Conservation (phyloP, 208 protist genomes). For the Jaenimonas drosophilae region DNA sequence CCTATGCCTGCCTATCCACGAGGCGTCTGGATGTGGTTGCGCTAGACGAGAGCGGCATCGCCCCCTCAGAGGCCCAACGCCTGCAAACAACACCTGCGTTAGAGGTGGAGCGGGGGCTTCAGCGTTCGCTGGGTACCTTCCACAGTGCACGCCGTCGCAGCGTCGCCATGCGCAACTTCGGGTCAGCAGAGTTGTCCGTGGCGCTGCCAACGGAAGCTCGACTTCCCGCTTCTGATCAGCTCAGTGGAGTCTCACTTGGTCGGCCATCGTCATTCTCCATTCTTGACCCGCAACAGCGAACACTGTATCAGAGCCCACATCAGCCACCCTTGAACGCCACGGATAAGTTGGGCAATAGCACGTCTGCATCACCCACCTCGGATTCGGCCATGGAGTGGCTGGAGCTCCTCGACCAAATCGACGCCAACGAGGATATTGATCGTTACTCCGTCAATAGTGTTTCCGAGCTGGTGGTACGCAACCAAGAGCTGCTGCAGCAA, state of each 20-base stretch:
- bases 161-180: slow-evolving; percentile 28
- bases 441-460: slow-evolving; percentile 62
- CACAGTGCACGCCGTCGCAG: slow-evolving; percentile 1
- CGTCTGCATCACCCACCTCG: neutral
- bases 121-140: slow-evolving; percentile 15
- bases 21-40: too few species aligned
- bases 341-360: neutral
- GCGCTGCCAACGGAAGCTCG: slow-evolving; percentile 8
- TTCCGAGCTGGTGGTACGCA: slow-evolving; percentile 49
- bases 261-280: slow-evolving; percentile 27
- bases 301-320: too few species aligned
- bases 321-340: too few species aligned
- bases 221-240: slow-evolving; percentile 38
- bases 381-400: slow-evolving; percentile 14
- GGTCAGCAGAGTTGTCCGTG: slow-evolving; percentile 14
- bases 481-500: slow-evolving; percentile 67
- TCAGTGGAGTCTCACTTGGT: slow-evolving; percentile 49
- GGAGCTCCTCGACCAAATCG: slow-evolving; percentile 30
- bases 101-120: slow-evolving; percentile 21
- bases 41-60: too few species aligned
- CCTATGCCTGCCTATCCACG: too few species aligned
- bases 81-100: too few species aligned
- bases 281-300: slow-evolving; percentile 8
- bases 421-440: slow-evolving; percentile 46
- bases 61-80: too few species aligned